Conservation (phyloP, 139 green algal species). For the Bryopsis sp. region DNA sequence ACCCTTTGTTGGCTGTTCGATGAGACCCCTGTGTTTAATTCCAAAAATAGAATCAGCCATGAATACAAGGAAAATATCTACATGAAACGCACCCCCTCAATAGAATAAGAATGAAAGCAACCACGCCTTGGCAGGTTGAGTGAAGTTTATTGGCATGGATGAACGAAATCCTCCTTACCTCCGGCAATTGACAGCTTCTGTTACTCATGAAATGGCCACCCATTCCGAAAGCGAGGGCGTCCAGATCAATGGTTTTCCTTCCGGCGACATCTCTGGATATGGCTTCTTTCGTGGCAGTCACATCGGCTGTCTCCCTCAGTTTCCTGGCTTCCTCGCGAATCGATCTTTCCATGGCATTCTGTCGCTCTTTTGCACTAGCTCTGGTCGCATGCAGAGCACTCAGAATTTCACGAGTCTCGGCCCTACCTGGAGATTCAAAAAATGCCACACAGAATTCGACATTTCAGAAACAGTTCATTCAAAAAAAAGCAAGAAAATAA, state of each 20-base stretch:
- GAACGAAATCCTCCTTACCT: slow-evolving; percentile 30
- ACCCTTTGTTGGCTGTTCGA: slow-evolving; percentile 64
- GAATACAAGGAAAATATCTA: slow-evolving; percentile 3
- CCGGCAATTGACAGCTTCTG: slow-evolving; percentile 70
- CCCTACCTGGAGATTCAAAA: slow-evolving; percentile 18
- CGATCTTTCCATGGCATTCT: slow-evolving; percentile 69
- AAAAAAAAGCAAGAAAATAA: too few species aligned
- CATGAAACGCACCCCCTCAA: too few species aligned
- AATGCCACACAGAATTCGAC: too few species aligned
- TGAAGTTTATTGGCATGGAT: too few species aligned
- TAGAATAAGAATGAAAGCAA: too few species aligned
- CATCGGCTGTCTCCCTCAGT: slow-evolving; percentile 37
- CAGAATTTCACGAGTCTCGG: slow-evolving; percentile 60
- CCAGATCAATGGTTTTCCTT: slow-evolving; percentile 74
- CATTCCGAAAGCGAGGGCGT: slow-evolving; percentile 64
- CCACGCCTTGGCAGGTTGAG: slow-evolving; percentile 21
- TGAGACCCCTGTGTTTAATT: slow-evolving; percentile 23
- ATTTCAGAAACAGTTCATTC: too few species aligned
- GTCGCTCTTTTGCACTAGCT: slow-evolving; percentile 56
- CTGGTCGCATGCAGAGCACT: slow-evolving; percentile 69
- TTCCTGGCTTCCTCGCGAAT: slow-evolving; percentile 87
- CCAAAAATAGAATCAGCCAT: not conserved
- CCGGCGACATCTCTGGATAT: slow-evolving; percentile 22
- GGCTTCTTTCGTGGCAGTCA: slow-evolving; percentile 8
- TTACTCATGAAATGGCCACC: slow-evolving; percentile 85